phyloP scores from a whole-genome alignment of 192 early-diverging fungal species.

The Coemansia sp. region DNA sequence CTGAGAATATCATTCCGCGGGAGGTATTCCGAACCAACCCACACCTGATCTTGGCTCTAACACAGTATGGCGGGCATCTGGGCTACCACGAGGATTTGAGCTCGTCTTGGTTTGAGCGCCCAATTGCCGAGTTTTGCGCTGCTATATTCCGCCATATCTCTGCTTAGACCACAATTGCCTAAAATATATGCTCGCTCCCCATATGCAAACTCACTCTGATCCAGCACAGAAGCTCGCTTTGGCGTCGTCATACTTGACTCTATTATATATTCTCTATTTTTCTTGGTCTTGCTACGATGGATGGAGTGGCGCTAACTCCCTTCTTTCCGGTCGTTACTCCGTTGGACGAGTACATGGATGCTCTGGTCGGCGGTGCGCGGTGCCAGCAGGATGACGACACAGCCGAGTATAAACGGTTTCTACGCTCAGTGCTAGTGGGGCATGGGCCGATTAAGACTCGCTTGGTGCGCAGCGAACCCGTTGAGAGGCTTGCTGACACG shows the following conservation, averaged over 20 bases:
- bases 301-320: neutral
- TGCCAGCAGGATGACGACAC: slow-evolving; percentile 17
- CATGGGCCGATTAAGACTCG: slow-evolving; percentile 14
- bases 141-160: slow-evolving; percentile 54
- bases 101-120: slow-evolving; percentile 62
- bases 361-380: slow-evolving; percentile 23
- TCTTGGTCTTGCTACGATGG: slow-evolving; percentile 6
- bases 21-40: slow-evolving; percentile 78
- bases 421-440: slow-evolving; percentile 38
- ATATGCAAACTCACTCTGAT: neutral
- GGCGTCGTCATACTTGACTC: neutral
- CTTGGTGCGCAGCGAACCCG: slow-evolving; percentile 25
- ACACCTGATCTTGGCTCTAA: slow-evolving; percentile 76
- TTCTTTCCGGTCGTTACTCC: slow-evolving; percentile 24
- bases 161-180: neutral
- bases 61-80: slow-evolving; percentile 85
- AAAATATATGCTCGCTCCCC: neutral
- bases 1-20: slow-evolving; percentile 65
- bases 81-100: slow-evolving; percentile 77
- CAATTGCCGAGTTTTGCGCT: slow-evolving; percentile 67
- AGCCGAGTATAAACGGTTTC: slow-evolving; percentile 25
- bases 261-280: neutral
- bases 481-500: slow-evolving; percentile 37
- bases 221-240: neutral
- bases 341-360: slow-evolving; percentile 37